Conservation (phyloP, 441 rosid species). For the Corymbia calophylla region DNA sequence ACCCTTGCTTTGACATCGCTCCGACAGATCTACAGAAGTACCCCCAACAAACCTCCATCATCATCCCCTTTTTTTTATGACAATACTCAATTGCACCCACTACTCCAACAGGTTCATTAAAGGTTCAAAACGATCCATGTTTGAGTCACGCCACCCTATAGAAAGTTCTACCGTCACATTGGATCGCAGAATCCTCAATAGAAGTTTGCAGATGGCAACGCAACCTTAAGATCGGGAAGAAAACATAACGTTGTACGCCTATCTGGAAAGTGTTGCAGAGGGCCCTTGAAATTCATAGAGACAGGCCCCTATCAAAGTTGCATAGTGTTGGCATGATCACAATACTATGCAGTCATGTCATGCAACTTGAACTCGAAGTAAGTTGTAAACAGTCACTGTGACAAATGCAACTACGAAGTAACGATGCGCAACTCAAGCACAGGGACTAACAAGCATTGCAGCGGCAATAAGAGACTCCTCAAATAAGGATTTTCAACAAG, state of each 20-base stretch:
- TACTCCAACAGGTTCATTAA: background rate
- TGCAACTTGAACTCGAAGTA: background rate
- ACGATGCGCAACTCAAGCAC: background rate
- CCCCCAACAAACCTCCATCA: background rate
- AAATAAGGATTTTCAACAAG: background rate
- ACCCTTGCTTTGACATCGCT: background rate
- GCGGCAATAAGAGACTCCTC: background rate
- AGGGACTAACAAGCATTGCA: background rate
- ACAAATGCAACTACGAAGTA: background rate
- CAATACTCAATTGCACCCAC: background rate
- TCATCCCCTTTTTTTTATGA: background rate
- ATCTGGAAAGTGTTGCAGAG: background rate
- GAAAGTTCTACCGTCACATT: background rate
- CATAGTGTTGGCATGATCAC: background rate
- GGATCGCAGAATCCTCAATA: background rate
- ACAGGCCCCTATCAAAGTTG: background rate
- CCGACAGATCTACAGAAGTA: background rate
- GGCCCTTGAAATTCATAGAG: background rate
- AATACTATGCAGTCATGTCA: background rate
- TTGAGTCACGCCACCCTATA: background rate
- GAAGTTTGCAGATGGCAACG: background rate
- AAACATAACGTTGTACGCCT: background rate
- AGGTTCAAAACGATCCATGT: background rate
- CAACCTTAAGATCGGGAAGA: background rate
- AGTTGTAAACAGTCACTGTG: background rate